A percentile compares a stretch with the other conserved stretches of the same genome.
Evolutionary conservation across 176 grass and related monocot genomes (phyloP).

Genomic region (Ampelocalamus luodianensis): DNA sequence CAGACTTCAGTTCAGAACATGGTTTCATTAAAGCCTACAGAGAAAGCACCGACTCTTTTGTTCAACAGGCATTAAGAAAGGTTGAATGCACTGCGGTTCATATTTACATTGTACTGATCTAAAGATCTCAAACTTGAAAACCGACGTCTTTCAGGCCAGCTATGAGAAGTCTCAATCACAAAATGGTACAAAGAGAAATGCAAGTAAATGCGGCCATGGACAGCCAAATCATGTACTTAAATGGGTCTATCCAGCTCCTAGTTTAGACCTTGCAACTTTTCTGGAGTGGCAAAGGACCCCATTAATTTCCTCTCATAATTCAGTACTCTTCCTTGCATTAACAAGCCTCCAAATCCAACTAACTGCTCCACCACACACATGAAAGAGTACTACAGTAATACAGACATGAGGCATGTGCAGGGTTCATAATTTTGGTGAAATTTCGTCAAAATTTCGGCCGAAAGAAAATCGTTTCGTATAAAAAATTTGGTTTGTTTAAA

Average conservation of each 20-base stretch:
- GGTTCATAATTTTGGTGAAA: too few species aligned
- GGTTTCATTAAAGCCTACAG: not conserved
- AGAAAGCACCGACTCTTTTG: not conserved
- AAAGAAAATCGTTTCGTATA: too few species aligned
- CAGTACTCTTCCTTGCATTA: not conserved
- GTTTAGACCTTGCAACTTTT: not conserved
- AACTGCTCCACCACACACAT: not conserved
- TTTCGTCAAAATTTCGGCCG: too few species aligned
- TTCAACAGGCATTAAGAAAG: not conserved
- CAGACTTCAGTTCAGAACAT: not conserved
- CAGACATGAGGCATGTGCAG: too few species aligned
- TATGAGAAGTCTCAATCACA: not conserved
- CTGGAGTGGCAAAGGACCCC: not conserved
- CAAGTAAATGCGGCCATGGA: not conserved
- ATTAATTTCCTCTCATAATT: not conserved
- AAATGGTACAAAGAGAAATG: not conserved
- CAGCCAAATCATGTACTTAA: constrained; percentile 1
- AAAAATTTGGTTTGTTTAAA: too few species aligned
- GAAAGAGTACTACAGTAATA: too few species aligned
- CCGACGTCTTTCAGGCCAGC: not conserved
- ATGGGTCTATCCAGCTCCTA: not conserved
- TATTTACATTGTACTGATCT: not conserved
- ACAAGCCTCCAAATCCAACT: not conserved
- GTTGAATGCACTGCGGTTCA: not conserved
- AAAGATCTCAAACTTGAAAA: not conserved